Percentiles rank a stretch among this genome's conserved stretches.
Conservation (phyloP, 768 basidiomycete genomes). For the Lentinula edodes region DNA sequence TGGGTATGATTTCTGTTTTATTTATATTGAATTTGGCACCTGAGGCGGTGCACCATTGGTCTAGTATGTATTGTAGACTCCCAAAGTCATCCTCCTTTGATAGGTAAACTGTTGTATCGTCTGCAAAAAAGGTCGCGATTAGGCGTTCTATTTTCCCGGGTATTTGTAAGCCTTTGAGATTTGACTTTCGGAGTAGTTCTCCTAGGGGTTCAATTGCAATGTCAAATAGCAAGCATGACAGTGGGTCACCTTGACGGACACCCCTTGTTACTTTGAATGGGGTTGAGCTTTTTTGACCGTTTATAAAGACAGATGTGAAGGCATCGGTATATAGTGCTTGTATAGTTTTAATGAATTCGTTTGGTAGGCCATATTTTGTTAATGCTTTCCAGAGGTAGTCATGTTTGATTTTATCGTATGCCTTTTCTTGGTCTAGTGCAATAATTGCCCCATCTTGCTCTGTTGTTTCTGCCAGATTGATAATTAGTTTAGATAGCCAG, state of each 20-base stretch:
- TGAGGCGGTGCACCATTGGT: background rate
- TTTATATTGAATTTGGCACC: background rate
- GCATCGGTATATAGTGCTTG: slow-evolving; percentile 9
- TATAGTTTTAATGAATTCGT: background rate
- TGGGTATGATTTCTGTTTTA: background rate
- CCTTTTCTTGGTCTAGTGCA: background rate
- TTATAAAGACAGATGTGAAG: slow-evolving; percentile 14
- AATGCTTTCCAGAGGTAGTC: background rate
- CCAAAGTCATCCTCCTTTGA: background rate
- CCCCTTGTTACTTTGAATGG: slow-evolving; percentile 17
- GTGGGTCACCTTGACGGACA: slow-evolving; percentile 23
- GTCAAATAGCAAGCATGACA: slow-evolving; percentile 26
- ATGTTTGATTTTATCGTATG: background rate
- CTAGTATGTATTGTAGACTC: background rate
- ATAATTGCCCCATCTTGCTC: background rate
- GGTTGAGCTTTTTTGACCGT: slow-evolving; percentile 14
- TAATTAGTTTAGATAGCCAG: slow-evolving; percentile 4
- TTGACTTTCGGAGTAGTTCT: slow-evolving; percentile 9
- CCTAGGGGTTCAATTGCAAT: slow-evolving; percentile 24
- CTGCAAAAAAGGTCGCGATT: background rate
- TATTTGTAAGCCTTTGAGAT: slow-evolving; percentile 12
- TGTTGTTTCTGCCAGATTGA: background rate
- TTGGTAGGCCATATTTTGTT: background rate
- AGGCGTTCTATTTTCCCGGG: slow-evolving; percentile 12
- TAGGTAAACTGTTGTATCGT: background rate